Evolutionary conservation across 169 alveolate genomes (phyloP), one percentile per base, ranked within the genome.

Genomic region (Eimeria maxima): DNA sequence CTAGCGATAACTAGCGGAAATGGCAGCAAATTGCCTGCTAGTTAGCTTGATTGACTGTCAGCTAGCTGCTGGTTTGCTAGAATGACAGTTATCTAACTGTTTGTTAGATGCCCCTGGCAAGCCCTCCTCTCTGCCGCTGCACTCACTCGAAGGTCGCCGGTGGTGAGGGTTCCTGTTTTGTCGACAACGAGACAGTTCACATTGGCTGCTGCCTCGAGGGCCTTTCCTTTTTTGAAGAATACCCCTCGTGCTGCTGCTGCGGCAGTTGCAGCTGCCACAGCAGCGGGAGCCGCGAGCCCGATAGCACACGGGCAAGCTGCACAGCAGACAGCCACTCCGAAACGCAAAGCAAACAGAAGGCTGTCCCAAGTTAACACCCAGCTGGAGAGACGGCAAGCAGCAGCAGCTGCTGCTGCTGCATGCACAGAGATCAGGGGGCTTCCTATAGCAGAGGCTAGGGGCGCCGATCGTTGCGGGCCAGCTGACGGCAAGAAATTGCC

Each of bases 221-320:
- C 93, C 78, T 47, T 71, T 50, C 88, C 97, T 8, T 38, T 76
- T 83, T 96, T 91, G 44, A 96, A 65, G 55, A 92, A 81, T 27
- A 93, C 60, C 3, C 95, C 96, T 29, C 69, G 44, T 27, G 78
- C 90, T 60, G 97, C 97, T 20, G 97, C 97, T 5, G 87, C 87
- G 1, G 95, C 97, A 11, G 96, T 69, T 0, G 97, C 95, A 3
- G 94, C 97, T 5, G 94, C 95, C 60, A 96, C 76, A 24, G 97
- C 97, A 11, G 95, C 91, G n/a, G 97, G 97, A 7, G 96, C 94
- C 18, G 97, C 97, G 60, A 96, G 96, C 47, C 97, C 97, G 29
- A 98, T 90, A n/a, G 99, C 98, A 87, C 99, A 98, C 4, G 99
- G 99, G 84, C 99, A 98, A 44, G 98, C 98, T 74, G 97, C 97